Evolutionary conservation across 192 early-diverging fungal species (phyloP).

Genomic region (Umbelopsis ramanniana): DNA sequence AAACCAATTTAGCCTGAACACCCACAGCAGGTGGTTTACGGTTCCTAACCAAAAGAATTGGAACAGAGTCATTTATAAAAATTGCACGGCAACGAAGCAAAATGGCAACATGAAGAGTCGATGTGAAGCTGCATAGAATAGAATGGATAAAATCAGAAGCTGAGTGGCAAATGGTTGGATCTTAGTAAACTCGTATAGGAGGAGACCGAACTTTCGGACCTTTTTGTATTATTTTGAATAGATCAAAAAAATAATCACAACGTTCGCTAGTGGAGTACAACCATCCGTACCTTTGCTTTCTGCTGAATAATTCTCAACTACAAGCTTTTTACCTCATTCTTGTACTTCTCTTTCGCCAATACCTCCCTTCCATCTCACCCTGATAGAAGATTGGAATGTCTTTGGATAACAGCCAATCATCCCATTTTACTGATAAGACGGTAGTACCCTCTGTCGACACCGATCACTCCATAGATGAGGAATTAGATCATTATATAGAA

Average conservation of each 20-base stretch:
- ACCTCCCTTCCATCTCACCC: no score
- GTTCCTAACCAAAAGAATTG: no score
- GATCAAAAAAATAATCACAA: background rate
- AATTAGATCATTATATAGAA: background rate
- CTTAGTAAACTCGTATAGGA: background rate
- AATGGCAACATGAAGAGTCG: no score
- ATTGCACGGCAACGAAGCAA: no score
- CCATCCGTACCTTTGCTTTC: background rate
- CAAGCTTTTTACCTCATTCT: background rate
- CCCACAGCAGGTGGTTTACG: background rate
- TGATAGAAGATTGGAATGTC: background rate
- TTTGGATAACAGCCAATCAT: background rate
- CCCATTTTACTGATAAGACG: background rate
- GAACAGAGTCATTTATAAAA: no score
- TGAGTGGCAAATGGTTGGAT: no score
- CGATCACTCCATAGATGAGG: background rate
- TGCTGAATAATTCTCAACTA: background rate
- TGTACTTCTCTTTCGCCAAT: background rate
- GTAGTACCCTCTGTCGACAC: background rate
- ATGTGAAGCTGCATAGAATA: no score
- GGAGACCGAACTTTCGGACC: background rate
- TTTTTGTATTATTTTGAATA: background rate
- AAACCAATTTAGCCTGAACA: background rate
- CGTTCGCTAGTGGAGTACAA: background rate
- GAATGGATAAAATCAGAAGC: no score